These are phyloP conservation scores for Neoascochyta sp. DNA, from an alignment of 2,329 filamentous ascomycete species.

Conservation along the genomic window DNA sequence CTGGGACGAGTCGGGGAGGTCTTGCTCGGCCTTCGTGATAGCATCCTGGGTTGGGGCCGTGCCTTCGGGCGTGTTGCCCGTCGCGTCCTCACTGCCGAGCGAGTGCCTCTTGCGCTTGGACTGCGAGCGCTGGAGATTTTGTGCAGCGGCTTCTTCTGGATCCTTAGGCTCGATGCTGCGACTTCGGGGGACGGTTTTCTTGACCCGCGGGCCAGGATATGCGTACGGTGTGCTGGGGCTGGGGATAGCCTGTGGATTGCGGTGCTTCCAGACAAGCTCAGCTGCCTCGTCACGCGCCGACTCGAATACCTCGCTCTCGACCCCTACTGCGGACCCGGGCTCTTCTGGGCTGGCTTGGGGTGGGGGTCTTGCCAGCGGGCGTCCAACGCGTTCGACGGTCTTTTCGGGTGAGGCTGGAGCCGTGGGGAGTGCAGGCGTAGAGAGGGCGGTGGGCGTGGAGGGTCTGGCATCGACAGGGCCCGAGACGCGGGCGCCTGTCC, in stretches of 20 bases:
- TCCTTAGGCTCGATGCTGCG: slow-evolving; percentile 39
- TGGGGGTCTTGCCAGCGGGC: slow-evolving; percentile 35
- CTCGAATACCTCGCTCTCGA: slow-evolving; percentile 64
- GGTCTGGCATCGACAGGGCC: slow-evolving; percentile 19
- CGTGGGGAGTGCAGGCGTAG: slow-evolving; percentile 19
- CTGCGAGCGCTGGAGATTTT: slow-evolving; percentile 31
- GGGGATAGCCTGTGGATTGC: slow-evolving; percentile 63
- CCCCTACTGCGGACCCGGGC: slow-evolving; percentile 2
- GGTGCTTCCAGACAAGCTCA: slow-evolving; percentile 74
- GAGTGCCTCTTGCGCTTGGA: slow-evolving; percentile 38
- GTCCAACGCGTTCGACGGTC: slow-evolving; percentile 21
- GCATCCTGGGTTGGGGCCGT: slow-evolving; percentile 21
- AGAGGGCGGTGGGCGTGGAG: slow-evolving; percentile 12
- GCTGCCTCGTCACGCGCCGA: slow-evolving; percentile 74
- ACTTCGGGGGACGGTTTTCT: slow-evolving; percentile 64
- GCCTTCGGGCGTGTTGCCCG: slow-evolving; percentile 14
- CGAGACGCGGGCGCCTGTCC: slow-evolving; percentile 19
- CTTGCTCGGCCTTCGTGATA: slow-evolving; percentile 28
- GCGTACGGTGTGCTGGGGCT: slow-evolving; percentile 46
- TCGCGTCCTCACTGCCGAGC: slow-evolving; percentile 29
- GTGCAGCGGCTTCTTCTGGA: slow-evolving; percentile 19
- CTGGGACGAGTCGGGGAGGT: slow-evolving; percentile 27
- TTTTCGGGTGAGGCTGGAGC: slow-evolving; percentile 29
- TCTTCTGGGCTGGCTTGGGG: slow-evolving; percentile 68
- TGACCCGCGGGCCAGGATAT: slow-evolving; percentile 61